Evolutionary conservation across 106 monocot species (phyloP).

Genomic region (Triglochin maritima): DNA sequence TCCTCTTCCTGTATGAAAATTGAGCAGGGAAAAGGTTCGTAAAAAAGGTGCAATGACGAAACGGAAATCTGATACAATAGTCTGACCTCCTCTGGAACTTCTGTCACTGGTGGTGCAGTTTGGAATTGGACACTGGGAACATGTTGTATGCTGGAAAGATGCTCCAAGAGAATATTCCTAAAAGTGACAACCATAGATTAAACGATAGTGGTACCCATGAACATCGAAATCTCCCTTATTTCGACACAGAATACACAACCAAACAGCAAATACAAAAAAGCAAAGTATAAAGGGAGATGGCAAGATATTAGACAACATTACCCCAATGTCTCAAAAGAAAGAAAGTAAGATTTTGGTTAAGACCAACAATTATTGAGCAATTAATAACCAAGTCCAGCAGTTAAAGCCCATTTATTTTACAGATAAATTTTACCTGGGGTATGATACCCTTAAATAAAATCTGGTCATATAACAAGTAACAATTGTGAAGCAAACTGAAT

Average conservation of each 20-base stretch:
- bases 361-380: too few relatives aligned
- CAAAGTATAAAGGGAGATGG: not conserved
- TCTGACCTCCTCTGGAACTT: conserved; percentile 14
- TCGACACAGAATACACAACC: not conserved
- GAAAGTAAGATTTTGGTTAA: too few relatives aligned
- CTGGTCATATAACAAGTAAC: too few relatives aligned
- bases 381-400: too few relatives aligned
- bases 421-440: too few relatives aligned
- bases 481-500: too few relatives aligned
- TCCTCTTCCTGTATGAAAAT: conserved; percentile 13
- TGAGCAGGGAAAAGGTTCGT: not conserved
- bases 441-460: too few relatives aligned
- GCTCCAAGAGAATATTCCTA: conserved; percentile 17
- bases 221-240: not conserved
- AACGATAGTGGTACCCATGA: not conserved
- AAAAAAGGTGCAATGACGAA: not conserved
- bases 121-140: conserved; percentile 23
- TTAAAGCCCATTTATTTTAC: too few relatives aligned
- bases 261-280: not conserved
- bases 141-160: conserved; percentile 21
- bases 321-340: too few relatives aligned
- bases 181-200: not conserved
- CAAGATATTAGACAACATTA: not conserved
- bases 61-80: not conserved
- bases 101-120: conserved; percentile 6